phyloP scores from a whole-genome alignment of 345 rosid species.

The Erysimum cheiranthoides region DNA sequence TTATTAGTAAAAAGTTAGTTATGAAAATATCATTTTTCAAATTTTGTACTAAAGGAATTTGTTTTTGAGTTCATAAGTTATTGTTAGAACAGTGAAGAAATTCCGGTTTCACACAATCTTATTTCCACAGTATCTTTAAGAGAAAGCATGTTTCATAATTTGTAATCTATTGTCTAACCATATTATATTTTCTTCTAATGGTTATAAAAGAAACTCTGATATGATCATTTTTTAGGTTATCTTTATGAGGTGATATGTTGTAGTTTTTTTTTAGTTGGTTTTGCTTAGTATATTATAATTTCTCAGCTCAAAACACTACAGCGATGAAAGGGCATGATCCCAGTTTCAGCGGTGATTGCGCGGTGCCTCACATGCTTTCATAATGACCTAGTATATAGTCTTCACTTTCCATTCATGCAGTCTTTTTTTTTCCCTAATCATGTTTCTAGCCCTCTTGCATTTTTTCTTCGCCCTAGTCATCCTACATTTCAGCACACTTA shows the following conservation, averaged over 20 bases:
- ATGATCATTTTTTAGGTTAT: background rate
- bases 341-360: conserved; percentile 41
- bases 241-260: background rate
- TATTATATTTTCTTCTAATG: background rate
- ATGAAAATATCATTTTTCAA: background rate
- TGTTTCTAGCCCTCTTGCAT: no score
- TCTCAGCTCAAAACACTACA: background rate
- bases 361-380: conserved; percentile 48
- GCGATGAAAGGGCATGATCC: conserved; percentile 32
- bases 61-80: no score
- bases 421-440: no score
- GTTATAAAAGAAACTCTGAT: background rate
- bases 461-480: no score
- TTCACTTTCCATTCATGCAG: no score
- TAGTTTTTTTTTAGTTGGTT: background rate
- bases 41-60: no score
- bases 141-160: background rate
- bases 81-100: background rate
- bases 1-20: background rate
- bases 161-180: background rate
- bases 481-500: no score
- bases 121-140: background rate
- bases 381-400: conserved; percentile 20
- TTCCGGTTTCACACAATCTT: background rate
- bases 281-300: conserved; percentile 14